A percentile compares a stretch with the other conserved stretches of the same genome.
These are phyloP conservation scores for Penicillium thymicola DNA, from an alignment of 2,329 filamentous ascomycete species.

Conservation along the genomic window DNA sequence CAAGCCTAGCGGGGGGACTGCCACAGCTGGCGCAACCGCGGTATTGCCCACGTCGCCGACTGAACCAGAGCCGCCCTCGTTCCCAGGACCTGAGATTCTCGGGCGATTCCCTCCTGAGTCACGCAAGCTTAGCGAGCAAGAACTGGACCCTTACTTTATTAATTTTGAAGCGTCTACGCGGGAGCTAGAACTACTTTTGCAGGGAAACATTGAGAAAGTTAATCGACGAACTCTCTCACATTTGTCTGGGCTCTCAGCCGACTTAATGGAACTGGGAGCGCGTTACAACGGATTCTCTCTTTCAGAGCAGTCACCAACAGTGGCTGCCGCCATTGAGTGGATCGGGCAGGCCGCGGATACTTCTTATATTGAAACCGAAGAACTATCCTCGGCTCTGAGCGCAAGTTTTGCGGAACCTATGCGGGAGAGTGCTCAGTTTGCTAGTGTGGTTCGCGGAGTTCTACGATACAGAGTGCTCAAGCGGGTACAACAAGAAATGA, in stretches of 20 bases:
- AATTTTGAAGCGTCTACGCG: conserved; percentile 89
- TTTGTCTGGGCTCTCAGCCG: conserved; percentile 75
- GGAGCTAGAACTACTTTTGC: conserved; percentile 82
- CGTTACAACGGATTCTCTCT: conserved; percentile 95
- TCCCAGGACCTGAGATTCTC: conserved; percentile 62
- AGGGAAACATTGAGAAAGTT: conserved; percentile 94
- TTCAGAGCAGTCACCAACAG: conserved; percentile 82
- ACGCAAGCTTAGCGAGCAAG: conserved; percentile 75
- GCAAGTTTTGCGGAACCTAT: conserved; percentile 96
- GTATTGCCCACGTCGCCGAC: conserved; percentile 43
- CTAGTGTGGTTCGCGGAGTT: conserved; percentile 85
- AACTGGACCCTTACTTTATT: conserved; percentile 93
- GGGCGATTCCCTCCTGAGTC: conserved; percentile 79
- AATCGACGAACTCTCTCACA: conserved; percentile 87
- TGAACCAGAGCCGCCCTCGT: conserved; percentile 54
- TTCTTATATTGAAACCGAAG: conserved; percentile 93
- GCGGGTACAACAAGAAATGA: conserved; percentile 96
- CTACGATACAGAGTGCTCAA: conserved; percentile 88
- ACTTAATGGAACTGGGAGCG: conserved; percentile 91
- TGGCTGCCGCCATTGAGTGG: conserved; percentile 89
- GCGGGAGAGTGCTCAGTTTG: conserved; percentile 96
- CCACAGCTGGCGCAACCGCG: conserved; percentile 42
- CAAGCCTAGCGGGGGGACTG: conserved; percentile 55
- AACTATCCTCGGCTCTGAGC: conserved; percentile 81
- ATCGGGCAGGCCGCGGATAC: conserved; percentile 92